A percentile compares a stretch with the other conserved stretches of the same genome.
Evolutionary conservation across 148 eudicot species (phyloP).

Genomic region (Rhododendron ferrugineum): DNA sequence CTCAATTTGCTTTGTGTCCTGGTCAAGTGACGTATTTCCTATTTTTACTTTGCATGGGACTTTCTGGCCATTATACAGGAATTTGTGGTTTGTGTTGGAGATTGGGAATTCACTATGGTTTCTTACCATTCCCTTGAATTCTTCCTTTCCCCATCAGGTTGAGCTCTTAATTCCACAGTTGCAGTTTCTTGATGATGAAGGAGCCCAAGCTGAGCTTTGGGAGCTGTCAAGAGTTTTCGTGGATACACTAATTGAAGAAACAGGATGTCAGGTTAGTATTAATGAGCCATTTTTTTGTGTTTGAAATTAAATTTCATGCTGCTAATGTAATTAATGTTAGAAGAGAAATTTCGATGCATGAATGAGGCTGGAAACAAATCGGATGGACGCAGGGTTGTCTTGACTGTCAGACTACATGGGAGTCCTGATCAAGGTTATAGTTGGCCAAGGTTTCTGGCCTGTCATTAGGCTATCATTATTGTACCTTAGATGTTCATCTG

Average conservation of each 20-base stretch:
- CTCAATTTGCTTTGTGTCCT: neutral
- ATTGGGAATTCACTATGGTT: neutral
- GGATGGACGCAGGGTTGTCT: neutral
- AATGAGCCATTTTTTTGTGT: neutral
- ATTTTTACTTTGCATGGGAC: neutral
- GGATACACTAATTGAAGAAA: slow-evolving; percentile 89
- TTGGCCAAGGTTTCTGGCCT: neutral
- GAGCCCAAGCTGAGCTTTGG: slow-evolving; percentile 98
- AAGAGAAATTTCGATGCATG: neutral
- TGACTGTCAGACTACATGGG: neutral
- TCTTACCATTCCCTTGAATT: neutral
- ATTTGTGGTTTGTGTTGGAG: neutral
- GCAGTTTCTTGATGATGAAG: slow-evolving; percentile 97
- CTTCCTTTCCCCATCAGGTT: slow-evolving; percentile 39
- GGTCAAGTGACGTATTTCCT: neutral
- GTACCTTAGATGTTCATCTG: neutral
- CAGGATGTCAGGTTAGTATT: slow-evolving; percentile 70
- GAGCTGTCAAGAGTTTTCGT: slow-evolving; percentile 73
- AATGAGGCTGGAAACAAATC: neutral
- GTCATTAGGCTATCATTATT: neutral
- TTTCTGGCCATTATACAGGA: neutral
- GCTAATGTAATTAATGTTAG: neutral
- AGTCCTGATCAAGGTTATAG: neutral
- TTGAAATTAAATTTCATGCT: neutral
- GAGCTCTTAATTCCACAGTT: slow-evolving; percentile 96